Conservation (phyloP, 257 asterid species). For the Solanum clarkiae region DNA sequence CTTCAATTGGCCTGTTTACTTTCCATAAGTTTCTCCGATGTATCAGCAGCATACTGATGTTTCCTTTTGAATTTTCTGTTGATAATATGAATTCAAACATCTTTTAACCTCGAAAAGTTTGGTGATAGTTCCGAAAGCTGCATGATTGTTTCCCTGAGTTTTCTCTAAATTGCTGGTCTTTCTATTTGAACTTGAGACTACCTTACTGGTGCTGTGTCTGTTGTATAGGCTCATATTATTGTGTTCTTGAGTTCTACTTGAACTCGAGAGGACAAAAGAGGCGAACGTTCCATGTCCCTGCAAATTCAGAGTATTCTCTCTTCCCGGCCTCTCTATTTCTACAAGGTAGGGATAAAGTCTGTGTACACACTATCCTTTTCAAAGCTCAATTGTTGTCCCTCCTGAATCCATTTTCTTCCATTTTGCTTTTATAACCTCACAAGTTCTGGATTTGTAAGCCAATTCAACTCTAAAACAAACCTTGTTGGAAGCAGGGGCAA, state of each 20-base stretch:
- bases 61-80: not conserved
- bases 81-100: not conserved
- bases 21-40: conserved; percentile 12
- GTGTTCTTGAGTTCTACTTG: not conserved
- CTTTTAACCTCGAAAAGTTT: not conserved
- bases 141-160: not conserved
- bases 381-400: not conserved
- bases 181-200: not conserved
- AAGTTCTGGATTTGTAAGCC: not conserved
- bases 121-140: not conserved
- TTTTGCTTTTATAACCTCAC: not conserved
- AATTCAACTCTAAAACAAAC: too few species aligned
- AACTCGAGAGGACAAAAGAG: not conserved
- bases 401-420: not conserved
- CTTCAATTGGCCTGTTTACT: conserved; percentile 84
- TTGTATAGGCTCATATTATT: not conserved
- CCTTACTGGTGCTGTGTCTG: not conserved
- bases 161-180: not conserved
- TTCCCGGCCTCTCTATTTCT: not conserved
- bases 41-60: not conserved
- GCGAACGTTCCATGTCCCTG: not conserved
- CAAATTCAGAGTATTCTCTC: not conserved
- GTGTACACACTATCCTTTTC: not conserved
- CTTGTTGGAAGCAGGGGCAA: too few species aligned
- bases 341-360: not conserved